Evolutionary conservation across 2,329 filamentous ascomycete species (phyloP).

Genomic region (Cytospora schulzeri): DNA sequence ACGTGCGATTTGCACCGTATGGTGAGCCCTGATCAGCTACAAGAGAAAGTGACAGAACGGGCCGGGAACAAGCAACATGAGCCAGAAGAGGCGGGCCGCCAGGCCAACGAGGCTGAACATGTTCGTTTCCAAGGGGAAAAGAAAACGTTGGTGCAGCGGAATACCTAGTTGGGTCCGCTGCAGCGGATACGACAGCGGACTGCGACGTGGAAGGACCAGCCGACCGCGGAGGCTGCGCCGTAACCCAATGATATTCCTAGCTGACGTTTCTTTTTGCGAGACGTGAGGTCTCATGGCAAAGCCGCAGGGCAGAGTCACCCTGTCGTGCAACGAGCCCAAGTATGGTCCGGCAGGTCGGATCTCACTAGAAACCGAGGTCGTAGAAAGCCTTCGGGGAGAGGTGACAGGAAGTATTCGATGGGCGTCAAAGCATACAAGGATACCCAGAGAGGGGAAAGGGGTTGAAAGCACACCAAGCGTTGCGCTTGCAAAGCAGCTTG

Average conservation of each 20-base stretch:
- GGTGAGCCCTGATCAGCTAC: no score
- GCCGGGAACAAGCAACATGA: neutral
- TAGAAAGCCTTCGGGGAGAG: neutral
- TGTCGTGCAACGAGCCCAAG: constrained; percentile 11
- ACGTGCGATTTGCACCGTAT: neutral
- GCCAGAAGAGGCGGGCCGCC: neutral
- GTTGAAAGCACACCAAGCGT: neutral
- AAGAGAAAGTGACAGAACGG: neutral
- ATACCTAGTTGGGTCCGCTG: neutral
- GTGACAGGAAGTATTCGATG: neutral
- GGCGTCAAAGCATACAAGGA: neutral
- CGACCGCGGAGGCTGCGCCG: neutral
- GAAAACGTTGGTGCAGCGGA: neutral
- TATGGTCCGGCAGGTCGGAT: constrained; percentile 1
- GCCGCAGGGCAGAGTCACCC: neutral
- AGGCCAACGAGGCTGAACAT: neutral
- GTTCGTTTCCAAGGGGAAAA: neutral
- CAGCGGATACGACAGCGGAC: neutral
- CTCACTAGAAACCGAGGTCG: neutral
- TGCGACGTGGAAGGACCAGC: neutral
- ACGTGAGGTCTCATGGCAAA: constrained; percentile 4
- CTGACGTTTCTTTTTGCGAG: neutral
- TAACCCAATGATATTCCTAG: neutral
- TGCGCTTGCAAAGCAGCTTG: neutral
- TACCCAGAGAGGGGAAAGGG: neutral